phyloP scores from a whole-genome alignment of 805 yeast genomes.

The Candida andamanensis region DNA sequence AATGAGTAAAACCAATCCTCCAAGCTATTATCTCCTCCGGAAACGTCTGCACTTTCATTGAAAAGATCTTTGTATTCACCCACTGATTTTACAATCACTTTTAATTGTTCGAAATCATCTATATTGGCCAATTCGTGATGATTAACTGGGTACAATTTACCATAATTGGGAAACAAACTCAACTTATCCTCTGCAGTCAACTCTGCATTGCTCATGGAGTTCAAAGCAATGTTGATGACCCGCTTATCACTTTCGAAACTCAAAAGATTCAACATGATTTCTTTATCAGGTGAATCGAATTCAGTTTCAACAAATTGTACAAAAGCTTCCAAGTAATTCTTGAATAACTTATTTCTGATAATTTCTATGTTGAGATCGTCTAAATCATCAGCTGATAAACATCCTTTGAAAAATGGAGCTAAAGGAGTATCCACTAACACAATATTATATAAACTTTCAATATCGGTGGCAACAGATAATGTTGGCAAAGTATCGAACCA shows the following conservation, averaged over 20 bases:
- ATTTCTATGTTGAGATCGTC: constrained; percentile 96
- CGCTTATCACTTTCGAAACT: constrained; percentile 95
- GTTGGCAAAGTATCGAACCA: constrained; percentile 99
- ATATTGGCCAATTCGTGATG: constrained; percentile 64
- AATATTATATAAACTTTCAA: constrained; percentile 86
- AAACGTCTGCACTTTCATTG: constrained; percentile 29
- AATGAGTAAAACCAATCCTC: constrained; percentile 92
- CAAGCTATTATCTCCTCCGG: constrained; percentile 48
- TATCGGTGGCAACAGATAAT: constrained; percentile 87
- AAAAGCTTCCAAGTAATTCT: constrained; percentile 90
- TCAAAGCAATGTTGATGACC: constrained; percentile 83
- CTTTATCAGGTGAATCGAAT: constrained; percentile 71
- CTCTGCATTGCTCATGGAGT: constrained; percentile 77
- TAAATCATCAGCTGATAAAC: constrained; percentile 80
- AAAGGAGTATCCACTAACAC: constrained; percentile 95
- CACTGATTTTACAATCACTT: constrained; percentile 55
- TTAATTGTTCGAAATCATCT: constrained; percentile 83
- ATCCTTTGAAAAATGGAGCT: constrained; percentile 92
- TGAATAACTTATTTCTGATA: constrained; percentile 84
- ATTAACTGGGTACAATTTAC: constrained; percentile 69
- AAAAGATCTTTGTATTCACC: constrained; percentile 62
- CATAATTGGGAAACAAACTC: constrained; percentile 73
- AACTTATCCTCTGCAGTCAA: constrained; percentile 68
- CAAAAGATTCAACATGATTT: constrained; percentile 72
- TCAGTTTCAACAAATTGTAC: constrained; percentile 54